Evolutionary conservation across 257 asterid species (phyloP), one percentile per base, ranked within the genome.

Genomic region (Ilex asprella): DNA sequence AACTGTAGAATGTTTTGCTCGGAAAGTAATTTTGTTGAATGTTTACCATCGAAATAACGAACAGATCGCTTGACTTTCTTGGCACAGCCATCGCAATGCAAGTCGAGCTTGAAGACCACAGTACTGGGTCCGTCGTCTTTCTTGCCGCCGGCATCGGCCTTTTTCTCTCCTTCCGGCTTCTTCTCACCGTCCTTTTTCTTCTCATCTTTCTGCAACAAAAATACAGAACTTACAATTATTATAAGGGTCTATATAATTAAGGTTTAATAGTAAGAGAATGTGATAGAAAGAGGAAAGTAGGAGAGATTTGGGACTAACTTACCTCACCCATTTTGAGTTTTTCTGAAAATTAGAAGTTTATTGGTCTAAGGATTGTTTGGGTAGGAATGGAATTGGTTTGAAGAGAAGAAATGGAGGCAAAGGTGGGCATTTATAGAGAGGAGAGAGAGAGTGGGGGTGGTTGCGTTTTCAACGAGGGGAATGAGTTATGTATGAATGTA

Each of bases 51-150:
- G 10, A 39, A 60, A 11, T 72, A 65, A n/a, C 71, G 65, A 62
- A 72, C 44, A 6, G 63, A 52, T 30, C 69, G 73, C 52, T 64
- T 72, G 70, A 72, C 66, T 67, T 72, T 72, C 53, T 72, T 54
- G 30, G 77, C 77, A 67, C 77, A 72, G 2, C 77, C 77, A 56
- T 72, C 73, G 57, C 77, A 72, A 72, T 72, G 77, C 65, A 72
- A 67, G 61, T 72, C 77, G 6, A 67, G 66, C 59, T 67, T 72
- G 47, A 72, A 67, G n/a, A 72, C 69, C 12, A 58, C 57, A 61
- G 62, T 10, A 35, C n/a, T 44, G 9, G 50, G 27, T 35, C 31
- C 58, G 10, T 58, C 70, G 12, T 50, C 51, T 12, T 66, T 58
- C 51, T 58, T 58, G 16, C 53, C 65, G 32, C 60, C 65, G 7